Conservation (phyloP, 805 yeast genomes). For the Barnettozyma populi region DNA sequence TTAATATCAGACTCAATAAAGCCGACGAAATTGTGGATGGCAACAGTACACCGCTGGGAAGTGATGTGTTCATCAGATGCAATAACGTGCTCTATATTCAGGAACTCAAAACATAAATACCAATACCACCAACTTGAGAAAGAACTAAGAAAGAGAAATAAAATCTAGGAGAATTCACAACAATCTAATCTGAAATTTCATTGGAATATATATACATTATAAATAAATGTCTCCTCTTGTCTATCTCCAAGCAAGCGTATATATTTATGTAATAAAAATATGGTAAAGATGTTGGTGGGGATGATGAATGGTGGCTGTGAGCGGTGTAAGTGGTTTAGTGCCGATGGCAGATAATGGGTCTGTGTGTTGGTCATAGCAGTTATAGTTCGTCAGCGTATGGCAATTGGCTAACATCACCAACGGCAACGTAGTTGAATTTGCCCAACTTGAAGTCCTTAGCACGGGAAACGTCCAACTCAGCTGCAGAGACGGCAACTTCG, state of each 20-base stretch:
- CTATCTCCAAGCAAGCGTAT: conserved; percentile 5
- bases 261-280: background rate
- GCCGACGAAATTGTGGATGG: conserved; percentile 49
- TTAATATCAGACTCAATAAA: conserved; percentile 75
- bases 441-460: conserved; percentile 43
- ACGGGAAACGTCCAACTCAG: conserved; percentile 32
- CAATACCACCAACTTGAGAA: background rate
- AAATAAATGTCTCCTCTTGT: conserved; percentile 4
- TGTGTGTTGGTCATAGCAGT: conserved; percentile 10
- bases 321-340: background rate
- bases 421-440: conserved; percentile 79
- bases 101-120: conserved; percentile 16
- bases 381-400: conserved; percentile 90
- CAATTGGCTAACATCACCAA: conserved; percentile 80
- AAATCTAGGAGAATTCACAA: background rate
- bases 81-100: conserved; percentile 67
- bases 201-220: conserved; percentile 7
- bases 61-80: conserved; percentile 84
- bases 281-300: background rate
- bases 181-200: background rate
- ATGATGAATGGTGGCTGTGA: background rate
- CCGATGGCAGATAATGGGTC: background rate
- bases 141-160: background rate
- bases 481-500: conserved; percentile 30
- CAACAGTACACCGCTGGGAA: conserved; percentile 47